Conservation (phyloP, 805 yeast species). For the Kuraishia ogatae region DNA sequence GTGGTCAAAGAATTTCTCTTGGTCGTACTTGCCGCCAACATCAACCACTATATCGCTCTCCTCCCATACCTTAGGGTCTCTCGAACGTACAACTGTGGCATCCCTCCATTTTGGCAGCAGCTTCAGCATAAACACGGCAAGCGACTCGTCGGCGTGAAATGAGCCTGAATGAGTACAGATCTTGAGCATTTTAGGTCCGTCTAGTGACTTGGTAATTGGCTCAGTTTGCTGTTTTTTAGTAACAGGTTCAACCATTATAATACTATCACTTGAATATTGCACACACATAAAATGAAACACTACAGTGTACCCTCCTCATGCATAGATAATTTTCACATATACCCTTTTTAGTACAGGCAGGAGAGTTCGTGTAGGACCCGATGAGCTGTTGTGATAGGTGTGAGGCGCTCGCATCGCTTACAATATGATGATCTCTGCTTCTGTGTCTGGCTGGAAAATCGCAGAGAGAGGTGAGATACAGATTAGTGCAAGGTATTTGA, state of each 20-base stretch:
- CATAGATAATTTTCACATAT: neutral
- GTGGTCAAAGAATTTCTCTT: slow-evolving; percentile 82
- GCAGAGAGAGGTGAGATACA: neutral
- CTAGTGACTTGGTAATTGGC: neutral
- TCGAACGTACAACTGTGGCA: slow-evolving; percentile 70
- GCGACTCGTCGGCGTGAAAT: slow-evolving; percentile 94
- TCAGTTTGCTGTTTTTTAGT: slow-evolving; percentile 20
- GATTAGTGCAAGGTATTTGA: neutral
- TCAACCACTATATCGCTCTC: slow-evolving; percentile 88
- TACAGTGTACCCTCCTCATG: neutral
- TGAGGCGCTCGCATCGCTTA: neutral
- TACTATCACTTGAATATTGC: no score
- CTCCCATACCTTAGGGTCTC: slow-evolving; percentile 80
- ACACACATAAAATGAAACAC: no score
- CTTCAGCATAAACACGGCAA: slow-evolving; percentile 83
- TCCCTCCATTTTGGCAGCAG: slow-evolving; percentile 58
- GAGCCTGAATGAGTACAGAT: slow-evolving; percentile 91
- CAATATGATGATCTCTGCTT: neutral
- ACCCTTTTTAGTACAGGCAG: no score
- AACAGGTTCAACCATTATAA: slow-evolving; percentile 1
- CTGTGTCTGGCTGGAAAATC: no score
- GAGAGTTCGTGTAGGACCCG: neutral
- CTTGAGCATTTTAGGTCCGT: slow-evolving; percentile 27
- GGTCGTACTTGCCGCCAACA: slow-evolving; percentile 88
- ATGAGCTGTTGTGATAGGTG: neutral